Evolutionary conservation across 2,329 filamentous ascomycete species (phyloP), one percentile per base, ranked within the genome.

Genomic region (Bretziella fagacearum): DNA sequence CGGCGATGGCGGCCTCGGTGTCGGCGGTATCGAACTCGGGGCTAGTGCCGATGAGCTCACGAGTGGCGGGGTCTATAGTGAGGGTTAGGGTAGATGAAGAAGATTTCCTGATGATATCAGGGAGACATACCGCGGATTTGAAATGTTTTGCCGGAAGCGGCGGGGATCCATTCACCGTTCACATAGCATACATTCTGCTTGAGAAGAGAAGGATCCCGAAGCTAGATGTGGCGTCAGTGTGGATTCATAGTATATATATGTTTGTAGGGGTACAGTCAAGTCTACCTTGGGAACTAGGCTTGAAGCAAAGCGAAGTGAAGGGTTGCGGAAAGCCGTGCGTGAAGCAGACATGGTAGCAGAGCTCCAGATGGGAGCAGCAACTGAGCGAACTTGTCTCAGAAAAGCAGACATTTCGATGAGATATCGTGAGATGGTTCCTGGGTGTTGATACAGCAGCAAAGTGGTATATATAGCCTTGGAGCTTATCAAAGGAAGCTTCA

Each of bases 101-200:
- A 10, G 27, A 30, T 11, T 11, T 10, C 2, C n/a, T 30, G 5
- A 30, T n/a, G n/a, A 30, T 30, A 3, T 6, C 10, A 26, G 44
- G 3, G 6, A 26, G 10, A 51, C 58, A 53, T 63, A 80, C 78
- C 81, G 53, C 74, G 70, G 51, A 95, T 84, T 60, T 91, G 79
- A 62, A 96, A 98, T 39, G 85, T 94, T 72, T 93, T 79, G 59
- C 85, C 84, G 1, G 85, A 93, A 58, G 77, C 75, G 55, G 89
- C 84, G 55, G 73, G 71, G 52, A 93, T 74, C 84, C 87, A 98
- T 72, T 93, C 74, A 57, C 91, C 91, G 60, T 98, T 89, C 58
- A 96, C 79, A 59, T 89, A 95, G 57, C 77, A 75, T 51, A 76
- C 73, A 59, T 87, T 74, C 55, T 80, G 76, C 67, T 93, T 95